Conservation (phyloP, 257 asterid genomes). For the Solanum pennellii region DNA sequence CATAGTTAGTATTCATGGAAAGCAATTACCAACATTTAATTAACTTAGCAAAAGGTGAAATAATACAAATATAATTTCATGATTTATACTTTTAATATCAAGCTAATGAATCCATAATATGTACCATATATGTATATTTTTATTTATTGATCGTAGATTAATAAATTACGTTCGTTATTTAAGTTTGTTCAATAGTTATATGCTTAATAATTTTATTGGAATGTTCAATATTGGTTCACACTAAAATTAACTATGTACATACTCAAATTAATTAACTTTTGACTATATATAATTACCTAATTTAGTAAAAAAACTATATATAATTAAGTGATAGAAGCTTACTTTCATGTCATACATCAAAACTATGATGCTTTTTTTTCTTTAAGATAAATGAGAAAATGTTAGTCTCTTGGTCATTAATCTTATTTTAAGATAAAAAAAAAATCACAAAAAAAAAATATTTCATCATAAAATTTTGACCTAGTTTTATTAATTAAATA, state of each 20-base stretch:
- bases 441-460: not conserved
- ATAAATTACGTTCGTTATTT: not conserved
- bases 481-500: not conserved
- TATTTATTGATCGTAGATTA: not conserved
- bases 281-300: not conserved
- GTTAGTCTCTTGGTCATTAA: not conserved
- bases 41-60: not conserved
- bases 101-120: not conserved
- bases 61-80: not conserved
- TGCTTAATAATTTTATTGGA: not conserved
- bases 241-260: not conserved
- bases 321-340: not conserved
- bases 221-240: not conserved
- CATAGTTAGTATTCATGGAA: not conserved
- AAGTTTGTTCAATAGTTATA: not conserved
- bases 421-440: not conserved
- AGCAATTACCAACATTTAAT: not conserved
- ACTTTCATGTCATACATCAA: not conserved
- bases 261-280: not conserved
- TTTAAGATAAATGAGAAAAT: not conserved
- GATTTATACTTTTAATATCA: not conserved
- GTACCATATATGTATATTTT: not conserved
- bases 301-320: not conserved
- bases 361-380: not conserved
- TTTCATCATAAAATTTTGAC: not conserved